Conservation (phyloP, 2,329 filamentous ascomycete species). For the Ophiostoma sp. region DNA sequence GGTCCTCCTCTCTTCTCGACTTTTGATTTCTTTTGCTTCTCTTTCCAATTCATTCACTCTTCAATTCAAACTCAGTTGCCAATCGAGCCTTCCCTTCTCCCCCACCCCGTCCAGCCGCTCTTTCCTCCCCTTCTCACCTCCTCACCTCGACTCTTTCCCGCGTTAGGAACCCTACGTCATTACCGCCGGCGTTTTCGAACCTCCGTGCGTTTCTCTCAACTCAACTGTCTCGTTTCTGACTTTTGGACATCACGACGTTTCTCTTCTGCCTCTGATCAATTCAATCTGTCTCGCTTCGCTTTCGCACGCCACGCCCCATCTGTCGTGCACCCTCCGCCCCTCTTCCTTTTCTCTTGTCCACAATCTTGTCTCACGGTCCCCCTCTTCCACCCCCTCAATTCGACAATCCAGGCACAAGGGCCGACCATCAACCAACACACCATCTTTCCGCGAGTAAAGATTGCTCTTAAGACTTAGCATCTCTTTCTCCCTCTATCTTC, state of each 20-base stretch:
- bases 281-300: background rate
- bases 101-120: background rate
- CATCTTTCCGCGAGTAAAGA: background rate
- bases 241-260: background rate
- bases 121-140: conserved; percentile 8
- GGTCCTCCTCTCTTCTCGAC: background rate
- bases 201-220: conserved; percentile 5
- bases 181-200: background rate
- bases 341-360: background rate
- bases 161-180: conserved; percentile 15
- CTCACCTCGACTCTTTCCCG: background rate
- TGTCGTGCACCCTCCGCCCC: background rate
- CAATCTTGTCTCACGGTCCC: conserved; percentile 8
- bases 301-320: background rate
- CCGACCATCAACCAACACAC: conserved; percentile 5
- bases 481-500: background rate
- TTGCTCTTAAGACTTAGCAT: background rate
- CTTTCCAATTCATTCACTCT: background rate
- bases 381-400: conserved; percentile 2
- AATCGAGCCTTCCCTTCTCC: background rate
- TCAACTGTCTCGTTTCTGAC: background rate
- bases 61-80: background rate
- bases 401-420: conserved; percentile 20
- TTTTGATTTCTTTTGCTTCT: background rate
- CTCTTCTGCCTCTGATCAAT: background rate